Evolutionary conservation across 352 stramenopile species (phyloP).

Genomic region (Globisporangium solare): DNA sequence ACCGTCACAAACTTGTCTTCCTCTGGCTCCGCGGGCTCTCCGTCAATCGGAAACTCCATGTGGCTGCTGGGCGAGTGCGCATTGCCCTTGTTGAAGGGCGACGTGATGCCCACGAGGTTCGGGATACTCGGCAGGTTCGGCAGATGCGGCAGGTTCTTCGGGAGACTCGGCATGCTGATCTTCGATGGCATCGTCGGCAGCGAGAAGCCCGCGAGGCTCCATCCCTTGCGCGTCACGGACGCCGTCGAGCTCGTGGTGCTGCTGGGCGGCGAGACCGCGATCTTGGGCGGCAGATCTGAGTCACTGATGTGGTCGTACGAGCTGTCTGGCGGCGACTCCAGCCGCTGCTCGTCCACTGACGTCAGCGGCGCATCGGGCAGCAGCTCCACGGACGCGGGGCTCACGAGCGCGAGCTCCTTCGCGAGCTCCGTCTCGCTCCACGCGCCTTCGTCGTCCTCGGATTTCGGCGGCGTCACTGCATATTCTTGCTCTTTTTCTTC

Average conservation of each 20-base stretch:
- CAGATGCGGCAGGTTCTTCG: slow-evolving; percentile 7
- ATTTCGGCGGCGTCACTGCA: not conserved
- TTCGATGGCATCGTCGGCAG: slow-evolving; percentile 9
- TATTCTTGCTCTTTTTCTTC: no score
- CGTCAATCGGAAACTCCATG: no score
- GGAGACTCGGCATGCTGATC: slow-evolving; percentile 4
- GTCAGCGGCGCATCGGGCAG: not conserved
- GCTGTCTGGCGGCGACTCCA: not conserved
- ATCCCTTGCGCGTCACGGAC: slow-evolving; percentile 1
- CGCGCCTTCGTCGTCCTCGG: not conserved
- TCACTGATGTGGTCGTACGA: slow-evolving; percentile 5
- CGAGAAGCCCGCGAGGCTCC: slow-evolving; percentile 14
- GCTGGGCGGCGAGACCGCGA: not conserved
- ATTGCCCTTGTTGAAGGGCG: slow-evolving; percentile 5
- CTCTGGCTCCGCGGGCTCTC: slow-evolving; percentile 5
- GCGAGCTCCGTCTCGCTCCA: slow-evolving; percentile 5
- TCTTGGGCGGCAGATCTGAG: not conserved
- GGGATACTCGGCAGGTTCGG: slow-evolving; percentile 4
- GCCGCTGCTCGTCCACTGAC: not conserved
- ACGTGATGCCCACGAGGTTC: slow-evolving; percentile 6
- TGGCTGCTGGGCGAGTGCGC: not conserved
- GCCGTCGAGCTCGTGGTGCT: not conserved
- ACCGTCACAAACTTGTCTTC: slow-evolving; percentile 35
- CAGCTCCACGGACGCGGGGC: slow-evolving; percentile 12
- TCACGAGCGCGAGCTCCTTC: slow-evolving; percentile 9